These are phyloP conservation scores for Pyrenochaeta sp. DNA, from an alignment of 2,329 filamentous ascomycete species.

Conservation along the genomic window DNA sequence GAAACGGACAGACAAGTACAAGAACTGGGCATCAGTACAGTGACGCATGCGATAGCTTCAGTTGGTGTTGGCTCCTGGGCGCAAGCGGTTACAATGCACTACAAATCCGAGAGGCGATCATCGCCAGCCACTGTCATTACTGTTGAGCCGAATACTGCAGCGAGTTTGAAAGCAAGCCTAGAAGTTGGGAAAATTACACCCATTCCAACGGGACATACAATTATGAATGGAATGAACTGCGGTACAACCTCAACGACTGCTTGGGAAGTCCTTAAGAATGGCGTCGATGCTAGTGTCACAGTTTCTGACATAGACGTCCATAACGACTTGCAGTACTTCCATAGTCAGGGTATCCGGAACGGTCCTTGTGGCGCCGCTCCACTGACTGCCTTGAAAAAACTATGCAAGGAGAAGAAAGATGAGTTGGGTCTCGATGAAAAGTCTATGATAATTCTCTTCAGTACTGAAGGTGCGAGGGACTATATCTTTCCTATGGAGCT, in stretches of 20 bases:
- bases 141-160: constrained; percentile 74
- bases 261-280: constrained; percentile 66
- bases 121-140: constrained; percentile 62
- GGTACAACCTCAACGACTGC: constrained; percentile 72
- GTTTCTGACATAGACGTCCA: constrained; percentile 72
- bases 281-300: constrained; percentile 68
- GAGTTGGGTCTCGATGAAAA: constrained; percentile 52
- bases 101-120: constrained; percentile 56
- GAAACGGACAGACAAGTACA: constrained; percentile 72
- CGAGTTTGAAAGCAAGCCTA: constrained; percentile 64
- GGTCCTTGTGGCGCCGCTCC: constrained; percentile 71
- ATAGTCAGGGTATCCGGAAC: constrained; percentile 55
- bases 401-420: constrained; percentile 50
- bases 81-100: constrained; percentile 73
- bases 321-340: constrained; percentile 63
- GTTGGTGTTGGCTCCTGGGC: constrained; percentile 78
- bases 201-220: constrained; percentile 67
- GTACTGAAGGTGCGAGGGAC: constrained; percentile 66
- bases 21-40: constrained; percentile 42
- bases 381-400: constrained; percentile 64
- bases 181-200: constrained; percentile 57
- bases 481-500: constrained; percentile 21
- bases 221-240: constrained; percentile 79
- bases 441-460: constrained; percentile 71
- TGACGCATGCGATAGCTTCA: constrained; percentile 67